Evolutionary conservation across 2,329 filamentous ascomycete species (phyloP).

Genomic region (Aspergillus vadensis): DNA sequence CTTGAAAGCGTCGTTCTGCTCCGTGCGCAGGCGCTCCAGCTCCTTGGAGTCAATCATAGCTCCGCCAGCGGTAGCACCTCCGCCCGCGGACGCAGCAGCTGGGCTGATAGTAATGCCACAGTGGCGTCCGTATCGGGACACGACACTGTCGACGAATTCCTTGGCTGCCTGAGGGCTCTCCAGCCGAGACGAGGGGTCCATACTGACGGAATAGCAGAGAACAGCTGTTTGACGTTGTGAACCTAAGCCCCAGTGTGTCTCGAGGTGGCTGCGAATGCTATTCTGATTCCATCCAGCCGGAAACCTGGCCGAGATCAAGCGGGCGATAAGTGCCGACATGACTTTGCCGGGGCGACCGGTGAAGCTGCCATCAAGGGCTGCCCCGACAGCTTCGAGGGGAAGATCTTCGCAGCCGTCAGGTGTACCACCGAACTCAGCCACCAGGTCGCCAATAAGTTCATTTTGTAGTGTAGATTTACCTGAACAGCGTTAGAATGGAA

Average conservation of each 20-base stretch:
- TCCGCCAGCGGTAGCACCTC: background rate
- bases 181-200: background rate
- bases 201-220: background rate
- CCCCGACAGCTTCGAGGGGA: conserved; percentile 3
- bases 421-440: background rate
- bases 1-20: background rate
- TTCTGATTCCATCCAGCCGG: background rate
- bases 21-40: background rate
- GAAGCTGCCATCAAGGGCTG: background rate
- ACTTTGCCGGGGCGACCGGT: background rate
- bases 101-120: background rate
- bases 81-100: background rate
- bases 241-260: background rate
- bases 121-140: background rate
- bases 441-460: conserved; percentile 7
- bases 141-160: conserved; percentile 3
- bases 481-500: background rate
- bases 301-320: conserved; percentile 1
- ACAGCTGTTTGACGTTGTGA: conserved; percentile 5
- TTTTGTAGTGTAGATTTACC: conserved; percentile 10
- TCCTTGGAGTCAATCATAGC: background rate
- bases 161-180: background rate
- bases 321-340: background rate
- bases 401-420: conserved; percentile 8
- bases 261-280: background rate